Base-by-base conservation (phyloP, 2,329 filamentous ascomycete species). In the Pseudogymnoascus sp. region DNA sequence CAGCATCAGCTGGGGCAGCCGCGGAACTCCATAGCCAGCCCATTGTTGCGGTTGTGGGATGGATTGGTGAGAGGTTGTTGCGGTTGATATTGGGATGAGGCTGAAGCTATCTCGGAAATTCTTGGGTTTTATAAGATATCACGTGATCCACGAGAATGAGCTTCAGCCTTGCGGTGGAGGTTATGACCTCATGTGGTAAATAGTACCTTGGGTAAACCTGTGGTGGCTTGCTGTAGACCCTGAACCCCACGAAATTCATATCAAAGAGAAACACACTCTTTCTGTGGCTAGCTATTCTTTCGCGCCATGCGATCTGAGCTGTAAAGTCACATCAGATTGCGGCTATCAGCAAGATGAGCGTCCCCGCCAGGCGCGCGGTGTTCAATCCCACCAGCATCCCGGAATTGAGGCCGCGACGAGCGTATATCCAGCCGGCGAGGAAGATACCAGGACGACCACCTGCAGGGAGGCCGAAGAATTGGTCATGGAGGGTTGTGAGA, bases 1-100 rank as follows among this genome's bases (percentile, higher is more conserved):
- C 21, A 66, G 51, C 69, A 66, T 60, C 68, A 16, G 68, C 57
- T 40, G 66, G 60, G 16, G 70, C 59, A 34, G 67, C 66, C 60
- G 60, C 37, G 36, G 36, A 29, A n/a, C 74, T 67, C 83, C 83
- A 87, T 66, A 86, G 76, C 85, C 85, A 87, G 68, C 83, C 84
- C 85, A 87, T 87, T 66, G 63, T 76, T 69, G 67, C 42, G 34
- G 16, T 40, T 54, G 34, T 60, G 36, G 61, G 39, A 14, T 63
- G 34, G 26, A 61, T 51, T 60, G 61, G 51, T 37, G 40, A 18
- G 47, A 16, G 23, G 26, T 54, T 31, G 26, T 47, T 31, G 47
- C 45, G 11, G 47, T 54, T 34, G 47, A 54, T 54, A 54, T 54
- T 62, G 23, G 61, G 57, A 62, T 64, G 63, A 62, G 59, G 62